phyloP scores from a whole-genome alignment of 352 stramenopile species.

The Globisporangium heterothallicum region DNA sequence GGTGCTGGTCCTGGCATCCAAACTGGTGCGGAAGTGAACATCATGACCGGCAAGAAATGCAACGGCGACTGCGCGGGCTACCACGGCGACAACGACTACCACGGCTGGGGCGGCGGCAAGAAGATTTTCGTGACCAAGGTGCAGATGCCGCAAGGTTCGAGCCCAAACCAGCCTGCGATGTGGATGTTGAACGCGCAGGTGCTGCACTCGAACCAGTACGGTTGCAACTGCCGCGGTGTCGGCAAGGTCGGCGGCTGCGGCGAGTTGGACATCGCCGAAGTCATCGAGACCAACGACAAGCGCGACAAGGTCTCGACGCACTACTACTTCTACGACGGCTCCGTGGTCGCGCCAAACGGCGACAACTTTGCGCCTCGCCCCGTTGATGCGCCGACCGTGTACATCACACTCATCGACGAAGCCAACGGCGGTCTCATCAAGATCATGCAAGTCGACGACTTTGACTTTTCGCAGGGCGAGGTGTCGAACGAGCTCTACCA shows the following conservation, averaged over 20 bases:
- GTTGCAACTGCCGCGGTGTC: slow-evolving; percentile 19
- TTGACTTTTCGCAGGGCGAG: slow-evolving; percentile 20
- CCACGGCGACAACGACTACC: slow-evolving; percentile 13
- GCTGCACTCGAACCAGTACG: slow-evolving; percentile 15
- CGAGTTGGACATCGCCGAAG: slow-evolving; percentile 21
- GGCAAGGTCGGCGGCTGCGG: slow-evolving; percentile 16
- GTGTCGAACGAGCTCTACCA: neutral
- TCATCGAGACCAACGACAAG: slow-evolving; percentile 12
- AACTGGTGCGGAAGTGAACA: slow-evolving; percentile 64
- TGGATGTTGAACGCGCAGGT: slow-evolving; percentile 16
- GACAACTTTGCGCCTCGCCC: slow-evolving; percentile 34
- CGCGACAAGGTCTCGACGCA: slow-evolving; percentile 18
- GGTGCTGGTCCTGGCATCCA: slow-evolving; percentile 36
- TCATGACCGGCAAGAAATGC: slow-evolving; percentile 46
- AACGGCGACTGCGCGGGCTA: slow-evolving; percentile 8
- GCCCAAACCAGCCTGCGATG: slow-evolving; percentile 17
- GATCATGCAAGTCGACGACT: slow-evolving; percentile 25
- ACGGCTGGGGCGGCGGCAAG: slow-evolving; percentile 15
- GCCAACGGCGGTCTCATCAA: slow-evolving; percentile 22
- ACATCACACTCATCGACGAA: slow-evolving; percentile 33
- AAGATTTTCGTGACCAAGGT: slow-evolving; percentile 31
- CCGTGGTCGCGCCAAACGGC: slow-evolving; percentile 12
- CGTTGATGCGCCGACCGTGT: slow-evolving; percentile 17
- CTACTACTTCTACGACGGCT: slow-evolving; percentile 23
- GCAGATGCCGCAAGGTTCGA: slow-evolving; percentile 14